These are phyloP conservation scores for Stipa capillata DNA, from an alignment of 176 grass and related monocot genomes.

Conservation along the genomic window DNA sequence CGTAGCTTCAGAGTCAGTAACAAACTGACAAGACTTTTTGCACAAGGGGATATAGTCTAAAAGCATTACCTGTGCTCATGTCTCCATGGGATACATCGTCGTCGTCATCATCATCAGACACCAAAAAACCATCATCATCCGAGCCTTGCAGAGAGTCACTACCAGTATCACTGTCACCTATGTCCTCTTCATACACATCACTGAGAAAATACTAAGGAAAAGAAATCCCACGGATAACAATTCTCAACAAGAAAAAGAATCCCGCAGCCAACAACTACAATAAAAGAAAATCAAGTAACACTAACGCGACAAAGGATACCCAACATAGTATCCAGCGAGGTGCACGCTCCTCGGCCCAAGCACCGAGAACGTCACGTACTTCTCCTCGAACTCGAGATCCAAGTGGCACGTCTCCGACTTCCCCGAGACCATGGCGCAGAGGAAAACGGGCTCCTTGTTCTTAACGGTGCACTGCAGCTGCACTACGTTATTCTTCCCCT, in stretches of 20 bases:
- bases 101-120: background rate
- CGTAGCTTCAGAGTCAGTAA: background rate
- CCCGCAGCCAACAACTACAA: background rate
- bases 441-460: constrained; percentile 40
- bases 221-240: background rate
- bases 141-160: constrained; percentile 35
- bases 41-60: background rate
- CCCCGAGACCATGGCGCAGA: constrained; percentile 45
- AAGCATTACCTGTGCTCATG: background rate
- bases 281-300: background rate
- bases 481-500: constrained; percentile 39
- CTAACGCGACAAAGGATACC: constrained; percentile 55
- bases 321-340: constrained; percentile 58
- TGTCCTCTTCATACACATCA: constrained; percentile 56
- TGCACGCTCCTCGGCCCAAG: constrained; percentile 56
- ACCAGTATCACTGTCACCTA: constrained; percentile 47
- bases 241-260: background rate
- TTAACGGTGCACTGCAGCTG: constrained; percentile 65
- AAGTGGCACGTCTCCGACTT: constrained; percentile 39
- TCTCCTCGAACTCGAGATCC: constrained; percentile 87
- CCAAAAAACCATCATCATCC: constrained; percentile 30
- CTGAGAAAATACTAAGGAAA: constrained; percentile 45
- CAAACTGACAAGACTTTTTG: background rate
- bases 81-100: background rate
- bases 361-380: constrained; percentile 62